Base-by-base conservation (phyloP, 257 asterid genomes). In the Przewalskia tangutica region DNA sequence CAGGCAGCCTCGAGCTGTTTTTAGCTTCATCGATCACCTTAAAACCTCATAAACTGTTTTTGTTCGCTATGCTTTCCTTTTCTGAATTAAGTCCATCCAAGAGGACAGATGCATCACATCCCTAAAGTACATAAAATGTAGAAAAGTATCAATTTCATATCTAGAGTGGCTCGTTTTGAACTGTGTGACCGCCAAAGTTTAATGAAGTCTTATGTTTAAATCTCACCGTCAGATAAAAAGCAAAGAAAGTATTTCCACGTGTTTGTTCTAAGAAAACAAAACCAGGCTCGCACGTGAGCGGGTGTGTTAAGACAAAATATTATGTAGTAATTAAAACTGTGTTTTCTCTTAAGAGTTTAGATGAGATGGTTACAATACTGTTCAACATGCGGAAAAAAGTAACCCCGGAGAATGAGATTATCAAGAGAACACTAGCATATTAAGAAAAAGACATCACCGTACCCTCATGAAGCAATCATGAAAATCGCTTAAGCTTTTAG, bases 391-490 rank as follows among this genome's bases (percentile, higher is more conserved):
- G 2, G 12, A 36, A 32, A 14, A 75, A 0, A 1, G 3, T 17
- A 59, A 59, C 1, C 5, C 5, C 8, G 4, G 0, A 27, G 8
- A 16, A 66, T 66, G 51, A 36, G 27, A 36, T 66, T 5, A 7
- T 14, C 50, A 65, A 34, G 75, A 65, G 27, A 17, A 56, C 2
- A 6, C 10, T 66, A 66, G 51, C 4, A 66, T 12, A 66, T 36
- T 66, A 36, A 81, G 23, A 53, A 2, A 65, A 16, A 8, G 53
- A 34, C 48, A 65, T 34, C 48, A 34, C 17, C 48, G 3, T 89
- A 92, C 97, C 93, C 92, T 70, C 50, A 93, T 91, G 67, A 93
- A 93, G 82, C 97, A 93, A 77, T 93, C 97, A 58, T 91, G 97
- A 83, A 91, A 84, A 27, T 2, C 32, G 32, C 32, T 27, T 27